Percentiles rank a stretch among this genome's conserved stretches.
Conservation (phyloP, 2,329 filamentous ascomycete genomes). For the Ophiognomonia clavigignenti-juglandacearum region DNA sequence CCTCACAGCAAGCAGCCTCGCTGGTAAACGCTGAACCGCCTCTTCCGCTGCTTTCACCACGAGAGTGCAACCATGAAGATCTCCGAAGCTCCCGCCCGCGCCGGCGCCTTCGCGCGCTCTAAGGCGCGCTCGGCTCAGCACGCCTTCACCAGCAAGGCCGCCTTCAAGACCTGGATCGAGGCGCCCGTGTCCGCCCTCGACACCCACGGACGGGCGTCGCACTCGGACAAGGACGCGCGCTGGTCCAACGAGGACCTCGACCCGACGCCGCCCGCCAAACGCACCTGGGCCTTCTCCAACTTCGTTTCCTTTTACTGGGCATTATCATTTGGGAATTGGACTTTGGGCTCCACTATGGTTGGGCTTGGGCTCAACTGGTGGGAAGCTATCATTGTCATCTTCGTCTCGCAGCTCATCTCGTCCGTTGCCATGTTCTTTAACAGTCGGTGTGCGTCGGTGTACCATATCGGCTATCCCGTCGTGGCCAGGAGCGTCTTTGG, state of each 20-base stretch:
- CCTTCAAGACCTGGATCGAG: conserved; percentile 11
- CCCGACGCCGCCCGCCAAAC: conserved; percentile 31
- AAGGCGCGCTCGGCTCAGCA: conserved; percentile 5
- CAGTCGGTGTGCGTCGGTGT: conserved; percentile 34
- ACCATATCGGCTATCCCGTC: conserved; percentile 37
- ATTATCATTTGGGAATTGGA: conserved; percentile 37
- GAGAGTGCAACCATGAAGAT: background rate
- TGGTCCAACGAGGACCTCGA: conserved; percentile 25
- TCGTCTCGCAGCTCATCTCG: conserved; percentile 35
- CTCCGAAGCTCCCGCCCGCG: conserved; percentile 4
- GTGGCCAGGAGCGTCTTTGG: conserved; percentile 34
- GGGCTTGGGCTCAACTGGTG: conserved; percentile 41
- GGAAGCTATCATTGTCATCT: conserved; percentile 38
- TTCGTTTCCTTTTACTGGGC: conserved; percentile 34
- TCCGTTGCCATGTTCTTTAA: conserved; percentile 40
- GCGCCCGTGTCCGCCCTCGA: conserved; percentile 4
- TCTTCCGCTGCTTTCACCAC: background rate
- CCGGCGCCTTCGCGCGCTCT: conserved; percentile 2
- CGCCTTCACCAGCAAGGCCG: conserved; percentile 5
- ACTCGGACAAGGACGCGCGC: background rate
- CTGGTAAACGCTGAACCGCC: background rate
- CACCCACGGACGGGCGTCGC: background rate
- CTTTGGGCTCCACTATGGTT: conserved; percentile 28
- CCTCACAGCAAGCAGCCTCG: no score
- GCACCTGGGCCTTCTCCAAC: conserved; percentile 35